phyloP scores from a whole-genome alignment of 1,139 yeast genomes.

The Wickerhamomyces sp. region DNA sequence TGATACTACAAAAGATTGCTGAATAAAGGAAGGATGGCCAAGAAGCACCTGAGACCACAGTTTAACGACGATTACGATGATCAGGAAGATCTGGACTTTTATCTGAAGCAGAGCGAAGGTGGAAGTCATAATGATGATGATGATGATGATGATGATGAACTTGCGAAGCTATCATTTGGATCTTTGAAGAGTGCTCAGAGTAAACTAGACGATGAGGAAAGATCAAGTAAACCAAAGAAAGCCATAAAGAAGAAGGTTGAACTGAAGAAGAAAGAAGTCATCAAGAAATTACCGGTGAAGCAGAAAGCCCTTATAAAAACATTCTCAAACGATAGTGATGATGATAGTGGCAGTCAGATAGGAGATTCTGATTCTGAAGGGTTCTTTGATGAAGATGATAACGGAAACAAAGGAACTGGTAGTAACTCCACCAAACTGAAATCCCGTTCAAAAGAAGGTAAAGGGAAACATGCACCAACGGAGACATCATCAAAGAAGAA shows the following conservation, averaged over 20 bases:
- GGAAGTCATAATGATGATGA: slow-evolving; percentile 10
- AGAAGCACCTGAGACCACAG: slow-evolving; percentile 10
- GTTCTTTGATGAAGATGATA: slow-evolving; percentile 26
- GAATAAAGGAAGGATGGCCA: slow-evolving; percentile 1
- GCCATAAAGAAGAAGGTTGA: slow-evolving; percentile 4
- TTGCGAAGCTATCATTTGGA: slow-evolving; percentile 50
- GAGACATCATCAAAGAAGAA: slow-evolving; percentile 68
- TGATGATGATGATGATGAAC: slow-evolving; percentile 33
- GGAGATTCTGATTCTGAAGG: slow-evolving; percentile 17
- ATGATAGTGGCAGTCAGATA: slow-evolving; percentile 20
- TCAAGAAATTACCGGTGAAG: slow-evolving; percentile 3
- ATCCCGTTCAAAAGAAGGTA: slow-evolving; percentile 19
- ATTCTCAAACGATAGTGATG: slow-evolving; percentile 5
- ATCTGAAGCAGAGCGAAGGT: slow-evolving; percentile 6
- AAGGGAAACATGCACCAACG: slow-evolving; percentile 74
- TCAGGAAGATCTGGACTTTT: slow-evolving; percentile 10
- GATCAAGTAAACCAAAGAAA: slow-evolving; percentile 2
- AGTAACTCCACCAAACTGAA: slow-evolving; percentile 5
- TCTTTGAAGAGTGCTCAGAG: slow-evolving; percentile 54
- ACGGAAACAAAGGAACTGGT: slow-evolving; percentile 7
- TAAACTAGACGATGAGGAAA: slow-evolving; percentile 35
- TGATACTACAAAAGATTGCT: too few species aligned
- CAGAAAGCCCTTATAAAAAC: slow-evolving; percentile 12
- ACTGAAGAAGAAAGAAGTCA: slow-evolving; percentile 20
- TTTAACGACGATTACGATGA: slow-evolving; percentile 13